Evolutionary conservation across 2,329 filamentous ascomycete genomes (phyloP), one percentile per base, ranked within the genome.

Genomic region (Massarina eburnea): DNA sequence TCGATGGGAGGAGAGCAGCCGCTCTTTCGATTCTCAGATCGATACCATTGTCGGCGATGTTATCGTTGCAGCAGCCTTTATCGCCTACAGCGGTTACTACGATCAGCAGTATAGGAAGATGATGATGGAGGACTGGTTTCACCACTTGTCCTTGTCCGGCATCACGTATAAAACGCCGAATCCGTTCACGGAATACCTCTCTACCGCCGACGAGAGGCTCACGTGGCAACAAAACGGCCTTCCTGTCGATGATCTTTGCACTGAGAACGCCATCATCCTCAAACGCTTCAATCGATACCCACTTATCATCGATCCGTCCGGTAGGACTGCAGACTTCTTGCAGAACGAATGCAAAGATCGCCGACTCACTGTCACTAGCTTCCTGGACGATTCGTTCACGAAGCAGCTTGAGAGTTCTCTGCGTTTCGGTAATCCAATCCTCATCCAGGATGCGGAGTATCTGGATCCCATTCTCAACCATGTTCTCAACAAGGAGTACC

Each of bases 281-380:
- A 91, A 97, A 77, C 86, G 94, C 47, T 99, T 96, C 84, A 99
- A 99, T 76, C 84, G 94, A 54, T 99, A 99, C 70, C 94, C 95
- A 35, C 82, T 99, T 49, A 97, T 99, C 71, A 96, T 99, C 68
- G 94, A 99, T 71, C 95, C 95, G 1, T 97, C 94, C 12, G 94
- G 94, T 33, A 84, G 94, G 55, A 90, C 92, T 18, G 94, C 90
- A 1, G 94, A 99, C 61, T 99, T 97, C 76, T 71, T 99, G 63
- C 89, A 95, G 71, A 92, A 91, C 64, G 90, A 97, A 73, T 94
- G 87, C 79, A 92, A 92, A 67, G 91, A 96, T 42, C 85, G 92
- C 46, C 89, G 91, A 41, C 82, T 99, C 48, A 99, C 92, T 0
- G 89, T 99, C 40, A 99, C 94, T 1, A 97, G 94, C 72, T 99